Conservation (phyloP, 441 rosid genomes). For the Melastoma candidum region DNA sequence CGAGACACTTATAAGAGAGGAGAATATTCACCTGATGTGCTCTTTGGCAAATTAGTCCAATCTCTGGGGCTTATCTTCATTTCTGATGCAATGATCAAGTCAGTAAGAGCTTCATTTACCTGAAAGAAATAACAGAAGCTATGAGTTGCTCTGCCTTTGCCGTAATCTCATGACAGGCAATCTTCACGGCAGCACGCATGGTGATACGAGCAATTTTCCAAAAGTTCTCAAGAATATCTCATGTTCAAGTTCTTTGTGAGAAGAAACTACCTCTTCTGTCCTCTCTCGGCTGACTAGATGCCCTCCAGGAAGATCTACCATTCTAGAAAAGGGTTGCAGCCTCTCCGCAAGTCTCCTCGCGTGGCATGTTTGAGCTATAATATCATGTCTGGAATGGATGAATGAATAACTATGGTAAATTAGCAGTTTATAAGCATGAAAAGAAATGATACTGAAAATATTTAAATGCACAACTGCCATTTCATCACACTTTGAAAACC, state of each 20-base stretch:
- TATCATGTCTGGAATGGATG: slow-evolving; percentile 51
- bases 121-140: slow-evolving; percentile 8
- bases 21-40: slow-evolving; percentile 1
- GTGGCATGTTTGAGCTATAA: slow-evolving; percentile 79
- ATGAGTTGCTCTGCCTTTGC: not conserved
- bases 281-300: slow-evolving; percentile 97
- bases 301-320: slow-evolving; percentile 96
- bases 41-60: slow-evolving; percentile 3
- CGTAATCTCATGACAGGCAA: not conserved
- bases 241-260: not conserved
- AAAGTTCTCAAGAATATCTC: not conserved
- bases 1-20: not conserved
- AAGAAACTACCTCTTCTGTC: slow-evolving; percentile 68
- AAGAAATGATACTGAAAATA: too few species aligned
- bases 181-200: not conserved
- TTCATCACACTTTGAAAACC: too few species aligned
- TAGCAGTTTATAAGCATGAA: not conserved
- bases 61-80: slow-evolving; percentile 1
- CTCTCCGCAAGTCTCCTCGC: slow-evolving; percentile 81
- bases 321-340: slow-evolving; percentile 72
- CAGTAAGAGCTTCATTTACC: slow-evolving; percentile 10
- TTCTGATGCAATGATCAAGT: slow-evolving; percentile 5
- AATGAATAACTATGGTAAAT: slow-evolving; percentile 2
- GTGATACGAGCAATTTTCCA: not conserved
- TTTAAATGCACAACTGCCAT: too few species aligned